Conservation (phyloP, 768 basidiomycete genomes). For the Epithele typhae region DNA sequence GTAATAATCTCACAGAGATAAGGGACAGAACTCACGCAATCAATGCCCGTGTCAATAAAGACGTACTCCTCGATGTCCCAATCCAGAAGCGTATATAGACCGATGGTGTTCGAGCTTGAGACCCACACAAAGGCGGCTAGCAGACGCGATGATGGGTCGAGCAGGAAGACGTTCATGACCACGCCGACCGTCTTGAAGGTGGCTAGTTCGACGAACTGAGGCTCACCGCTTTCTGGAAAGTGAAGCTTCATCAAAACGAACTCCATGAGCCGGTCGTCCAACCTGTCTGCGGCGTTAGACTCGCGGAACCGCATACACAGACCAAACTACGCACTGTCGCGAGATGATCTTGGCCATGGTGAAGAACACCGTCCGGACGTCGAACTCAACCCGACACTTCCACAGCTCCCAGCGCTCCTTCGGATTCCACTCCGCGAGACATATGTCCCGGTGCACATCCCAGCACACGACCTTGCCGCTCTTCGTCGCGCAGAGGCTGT, state of each 20-base stretch:
- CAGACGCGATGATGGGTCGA: constrained; percentile 58
- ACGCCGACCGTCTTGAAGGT: constrained; percentile 61
- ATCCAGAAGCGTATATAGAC: constrained; percentile 60
- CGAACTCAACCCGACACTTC: constrained; percentile 78
- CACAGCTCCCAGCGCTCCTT: constrained; percentile 61
- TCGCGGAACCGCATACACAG: no score
- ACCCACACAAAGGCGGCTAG: constrained; percentile 72
- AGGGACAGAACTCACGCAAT: constrained; percentile 55
- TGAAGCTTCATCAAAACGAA: constrained; percentile 67
- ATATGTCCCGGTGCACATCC: constrained; percentile 60
- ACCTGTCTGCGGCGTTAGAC: constrained; percentile 11
- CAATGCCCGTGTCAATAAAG: constrained; percentile 69
- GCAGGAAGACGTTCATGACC: constrained; percentile 74
- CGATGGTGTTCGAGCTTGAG: constrained; percentile 47
- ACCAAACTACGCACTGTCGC: constrained; percentile 12
- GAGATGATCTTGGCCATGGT: constrained; percentile 64
- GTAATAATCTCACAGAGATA: no score
- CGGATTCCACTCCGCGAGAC: constrained; percentile 68
- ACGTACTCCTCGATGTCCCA: constrained; percentile 66
- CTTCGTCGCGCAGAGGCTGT: constrained; percentile 75
- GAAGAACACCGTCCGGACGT: constrained; percentile 65
- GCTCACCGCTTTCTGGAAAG: constrained; percentile 43
- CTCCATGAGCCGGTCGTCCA: constrained; percentile 60
- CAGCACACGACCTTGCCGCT: constrained; percentile 74
- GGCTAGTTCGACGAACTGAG: constrained; percentile 55